Base-by-base conservation (phyloP, 1,284 basidiomycete genomes). In the Microbotryomycetes sp. region DNA sequence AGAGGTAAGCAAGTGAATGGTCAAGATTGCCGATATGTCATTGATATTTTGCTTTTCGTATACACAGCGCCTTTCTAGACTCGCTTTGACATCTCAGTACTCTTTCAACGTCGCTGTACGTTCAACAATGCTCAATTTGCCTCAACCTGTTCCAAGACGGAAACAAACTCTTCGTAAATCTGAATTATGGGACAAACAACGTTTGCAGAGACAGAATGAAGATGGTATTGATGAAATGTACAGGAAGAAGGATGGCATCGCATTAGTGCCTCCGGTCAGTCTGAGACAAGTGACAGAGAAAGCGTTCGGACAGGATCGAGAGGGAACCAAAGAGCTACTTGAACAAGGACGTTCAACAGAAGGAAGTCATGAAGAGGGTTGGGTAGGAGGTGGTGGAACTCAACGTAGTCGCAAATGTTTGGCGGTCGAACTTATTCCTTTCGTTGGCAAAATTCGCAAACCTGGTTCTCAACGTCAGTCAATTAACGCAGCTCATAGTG, bases 121-220 rank as follows among this genome's bases (percentile, higher is more conserved):
- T 22, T 87, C 88, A 0, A 85, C 87, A 0, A 78, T 96, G 30
- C 85, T 93, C 72, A 82, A 85, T 2, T 81, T 98, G 2, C 94
- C 94, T 0, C 84, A 84, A 1, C 94, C 94, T 0, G 90, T 97
- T 2, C 79, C 82, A 1, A 80, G 90, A 42, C 81, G 79, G 3
- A 80, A 81, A 2, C 93, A 97, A 74, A 90, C 88, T 72, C 79
- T 91, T 22, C 73, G 76, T 58, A 81, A 81, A 62, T 77, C 79
- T 2, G 77, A 78, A 36, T 77, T 79, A 70, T 82, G 80, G 75
- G 77, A 78, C 28, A 66, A 73, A 2, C 73, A 72, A 28, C 74
- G 74, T 19, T 65, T 67, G n/a, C 69, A 75, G 45, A 61, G 75
- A 14, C 72, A 73, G 12, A 77, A 76, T 58, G 52, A 69, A 26